A percentile compares a stretch with the other conserved stretches of the same genome.
Evolutionary conservation across 75 land plant genomes (phyloP).

Genomic region (Chamaecyparis obtusa): DNA sequence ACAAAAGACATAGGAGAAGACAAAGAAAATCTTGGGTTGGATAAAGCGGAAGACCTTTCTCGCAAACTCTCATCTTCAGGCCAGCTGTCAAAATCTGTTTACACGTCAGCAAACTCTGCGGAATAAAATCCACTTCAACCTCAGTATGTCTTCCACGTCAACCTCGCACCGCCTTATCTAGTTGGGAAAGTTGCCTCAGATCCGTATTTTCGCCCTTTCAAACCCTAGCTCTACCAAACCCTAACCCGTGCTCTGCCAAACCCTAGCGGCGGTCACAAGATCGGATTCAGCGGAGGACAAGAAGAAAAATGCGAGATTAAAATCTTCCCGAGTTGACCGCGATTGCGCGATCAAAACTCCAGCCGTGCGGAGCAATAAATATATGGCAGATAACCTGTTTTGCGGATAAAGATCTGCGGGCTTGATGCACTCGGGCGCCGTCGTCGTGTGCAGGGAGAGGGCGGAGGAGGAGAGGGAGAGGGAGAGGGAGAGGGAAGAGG

Average conservation of each 20-base stretch:
- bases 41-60: too few species aligned
- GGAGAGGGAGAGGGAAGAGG: neutral
- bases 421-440: slow-evolving; percentile 10
- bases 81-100: neutral
- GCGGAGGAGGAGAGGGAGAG: slow-evolving; percentile 10
- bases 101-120: neutral
- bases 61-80: neutral
- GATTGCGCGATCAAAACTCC: neutral
- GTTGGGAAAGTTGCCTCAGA: neutral
- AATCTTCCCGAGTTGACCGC: neutral
- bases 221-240: neutral
- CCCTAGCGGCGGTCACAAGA: slow-evolving; percentile 1
- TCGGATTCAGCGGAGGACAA: neutral
- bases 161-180: neutral
- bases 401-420: neutral
- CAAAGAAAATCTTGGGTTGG: neutral
- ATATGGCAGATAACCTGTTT: neutral
- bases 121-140: neutral
- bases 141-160: neutral
- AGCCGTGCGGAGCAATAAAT: neutral
- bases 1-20: neutral
- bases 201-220: neutral
- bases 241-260: neutral
- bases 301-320: neutral
- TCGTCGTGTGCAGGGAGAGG: neutral